Conservation (phyloP, 345 rosid genomes). For the Rhizophora apiculata region DNA sequence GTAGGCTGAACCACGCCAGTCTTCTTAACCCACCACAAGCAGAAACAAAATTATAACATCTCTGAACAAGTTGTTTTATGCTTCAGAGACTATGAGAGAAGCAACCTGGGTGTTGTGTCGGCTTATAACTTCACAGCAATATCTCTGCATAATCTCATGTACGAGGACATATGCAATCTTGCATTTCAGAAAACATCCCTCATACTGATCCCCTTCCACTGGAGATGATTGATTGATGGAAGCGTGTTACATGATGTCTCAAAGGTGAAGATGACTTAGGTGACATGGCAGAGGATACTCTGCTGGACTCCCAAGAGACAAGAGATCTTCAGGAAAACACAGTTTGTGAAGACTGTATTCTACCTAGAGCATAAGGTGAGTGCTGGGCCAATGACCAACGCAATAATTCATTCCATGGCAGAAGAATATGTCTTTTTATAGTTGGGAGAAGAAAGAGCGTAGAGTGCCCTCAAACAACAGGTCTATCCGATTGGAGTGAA, state of each 20-base stretch:
- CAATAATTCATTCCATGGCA: constrained; percentile 27
- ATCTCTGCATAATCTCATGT: constrained; percentile 45
- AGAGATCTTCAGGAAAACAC: constrained; percentile 23
- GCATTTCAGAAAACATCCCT: constrained; percentile 44
- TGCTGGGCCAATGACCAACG: constrained; percentile 41
- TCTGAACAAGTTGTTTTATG: constrained; percentile 40
- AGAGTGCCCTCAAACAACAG: constrained; percentile 28
- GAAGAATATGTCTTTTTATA: constrained; percentile 37
- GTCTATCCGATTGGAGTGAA: constrained; percentile 59
- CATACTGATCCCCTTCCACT: constrained; percentile 56
- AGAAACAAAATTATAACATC: constrained; percentile 16
- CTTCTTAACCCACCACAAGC: constrained; percentile 44
- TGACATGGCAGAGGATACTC: constrained; percentile 28
- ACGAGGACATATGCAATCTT: constrained; percentile 54
- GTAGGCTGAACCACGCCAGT: constrained; percentile 46
- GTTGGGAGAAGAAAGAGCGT: constrained; percentile 47
- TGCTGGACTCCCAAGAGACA: constrained; percentile 39
- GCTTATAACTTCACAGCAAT: constrained; percentile 34
- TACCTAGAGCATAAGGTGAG: constrained; percentile 33
- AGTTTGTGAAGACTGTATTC: not conserved
- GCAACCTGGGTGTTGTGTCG: constrained; percentile 13
- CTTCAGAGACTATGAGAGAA: constrained; percentile 32
- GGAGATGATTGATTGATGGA: constrained; percentile 44
- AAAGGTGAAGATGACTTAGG: not conserved
- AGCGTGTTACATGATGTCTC: constrained; percentile 26